Percentiles rank a stretch among this genome's conserved stretches.
Evolutionary conservation across 176 grass and related monocot species (phyloP).

Genomic region (Tillandsia fasciculata): DNA sequence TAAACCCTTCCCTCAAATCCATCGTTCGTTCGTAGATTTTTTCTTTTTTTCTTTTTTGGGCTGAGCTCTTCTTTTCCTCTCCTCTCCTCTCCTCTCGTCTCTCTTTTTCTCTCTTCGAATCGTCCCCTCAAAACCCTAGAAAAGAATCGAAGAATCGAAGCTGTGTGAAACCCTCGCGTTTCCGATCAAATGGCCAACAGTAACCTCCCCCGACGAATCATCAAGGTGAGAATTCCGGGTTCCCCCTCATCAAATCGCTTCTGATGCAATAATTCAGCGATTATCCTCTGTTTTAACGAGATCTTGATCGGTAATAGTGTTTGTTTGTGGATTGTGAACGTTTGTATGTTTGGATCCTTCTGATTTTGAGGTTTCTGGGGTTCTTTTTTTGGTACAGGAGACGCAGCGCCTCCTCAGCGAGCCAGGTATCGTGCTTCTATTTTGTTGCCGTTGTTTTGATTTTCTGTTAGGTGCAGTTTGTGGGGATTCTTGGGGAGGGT

Average conservation of each 20-base stretch:
- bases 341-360: constrained; percentile 8
- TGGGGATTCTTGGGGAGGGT: background rate
- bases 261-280: background rate
- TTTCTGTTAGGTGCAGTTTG: constrained; percentile 1
- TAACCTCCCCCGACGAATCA: constrained; percentile 94
- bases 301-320: background rate
- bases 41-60: background rate
- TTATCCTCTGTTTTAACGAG: constrained; percentile 20
- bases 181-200: constrained; percentile 65
- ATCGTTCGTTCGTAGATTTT: no score
- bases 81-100: background rate
- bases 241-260: background rate
- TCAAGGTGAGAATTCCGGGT: constrained; percentile 46
- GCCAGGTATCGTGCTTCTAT: constrained; percentile 39
- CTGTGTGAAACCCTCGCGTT: constrained; percentile 15
- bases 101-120: background rate
- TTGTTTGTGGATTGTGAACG: no score
- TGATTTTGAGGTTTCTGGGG: constrained; percentile 11
- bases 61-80: background rate
- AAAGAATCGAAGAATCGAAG: background rate
- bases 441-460: background rate
- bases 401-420: constrained; percentile 94
- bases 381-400: constrained; percentile 53
- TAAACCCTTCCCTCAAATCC: no score
- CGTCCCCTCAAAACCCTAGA: background rate